Percentiles rank a stretch among this genome's conserved stretches.
These are phyloP conservation scores for Suillus luteus DNA, from an alignment of 768 basidiomycete species.

Conservation along the genomic window DNA sequence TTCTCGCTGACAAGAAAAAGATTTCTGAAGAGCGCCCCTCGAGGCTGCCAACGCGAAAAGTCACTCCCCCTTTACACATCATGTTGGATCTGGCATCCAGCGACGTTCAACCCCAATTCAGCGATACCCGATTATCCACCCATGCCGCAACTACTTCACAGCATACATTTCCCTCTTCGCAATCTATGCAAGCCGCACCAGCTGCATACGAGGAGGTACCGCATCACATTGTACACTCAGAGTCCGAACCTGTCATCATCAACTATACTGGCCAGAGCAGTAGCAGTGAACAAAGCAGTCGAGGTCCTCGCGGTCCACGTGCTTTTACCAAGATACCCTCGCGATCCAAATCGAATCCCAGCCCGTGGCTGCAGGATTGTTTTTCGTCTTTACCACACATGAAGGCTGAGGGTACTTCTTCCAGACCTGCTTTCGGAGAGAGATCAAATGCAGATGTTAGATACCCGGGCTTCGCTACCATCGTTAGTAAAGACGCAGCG, in stretches of 20 bases:
- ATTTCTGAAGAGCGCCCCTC: slow-evolving; percentile 37
- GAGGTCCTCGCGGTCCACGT: slow-evolving; percentile 48
- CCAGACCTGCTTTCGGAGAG: slow-evolving; percentile 16
- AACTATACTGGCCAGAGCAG: slow-evolving; percentile 26
- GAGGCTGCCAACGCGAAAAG: slow-evolving; percentile 33
- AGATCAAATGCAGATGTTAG: slow-evolving; percentile 20
- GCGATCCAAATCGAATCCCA: slow-evolving; percentile 25
- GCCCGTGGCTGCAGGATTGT: slow-evolving; percentile 18
- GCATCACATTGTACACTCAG: slow-evolving; percentile 10
- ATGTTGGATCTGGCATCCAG: slow-evolving; percentile 28
- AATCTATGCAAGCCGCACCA: slow-evolving; percentile 16
- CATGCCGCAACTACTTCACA: slow-evolving; percentile 17
- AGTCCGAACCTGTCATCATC: slow-evolving; percentile 2
- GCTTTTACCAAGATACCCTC: slow-evolving; percentile 35
- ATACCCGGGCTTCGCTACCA: not conserved
- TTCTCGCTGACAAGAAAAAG: slow-evolving; percentile 57
- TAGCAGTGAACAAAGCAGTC: slow-evolving; percentile 36
- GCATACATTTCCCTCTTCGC: not conserved
- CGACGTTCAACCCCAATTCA: slow-evolving; percentile 11
- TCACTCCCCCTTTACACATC: slow-evolving; percentile 31
- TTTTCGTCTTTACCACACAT: slow-evolving; percentile 11
- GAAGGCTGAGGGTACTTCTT: slow-evolving; percentile 3
- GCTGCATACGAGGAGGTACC: slow-evolving; percentile 1
- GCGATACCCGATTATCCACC: slow-evolving; percentile 26
- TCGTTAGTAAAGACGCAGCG: slow-evolving; percentile 9